phyloP scores from a whole-genome alignment of 1,284 basidiomycete genomes.

The Sporisorium graminicola region DNA sequence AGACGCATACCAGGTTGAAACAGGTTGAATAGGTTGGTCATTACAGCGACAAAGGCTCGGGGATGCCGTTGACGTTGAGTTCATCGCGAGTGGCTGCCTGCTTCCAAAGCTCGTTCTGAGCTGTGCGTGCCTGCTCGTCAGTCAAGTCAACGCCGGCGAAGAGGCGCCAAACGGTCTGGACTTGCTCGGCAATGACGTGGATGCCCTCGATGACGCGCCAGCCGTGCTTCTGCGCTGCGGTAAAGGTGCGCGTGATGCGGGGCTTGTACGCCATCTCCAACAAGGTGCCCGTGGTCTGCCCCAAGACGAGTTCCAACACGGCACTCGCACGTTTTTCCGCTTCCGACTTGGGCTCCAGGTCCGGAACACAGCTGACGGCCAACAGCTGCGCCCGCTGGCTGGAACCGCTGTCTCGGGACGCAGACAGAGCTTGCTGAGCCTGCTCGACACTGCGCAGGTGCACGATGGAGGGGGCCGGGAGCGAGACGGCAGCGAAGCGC shows the following conservation, averaged over 20 bases:
- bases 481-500: constrained; percentile 7
- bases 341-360: constrained; percentile 15
- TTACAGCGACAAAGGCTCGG: constrained; percentile 8
- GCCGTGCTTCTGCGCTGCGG: constrained; percentile 3
- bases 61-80: constrained; percentile 17
- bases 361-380: constrained; percentile 15
- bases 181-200: constrained; percentile 15
- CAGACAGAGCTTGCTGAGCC: background rate
- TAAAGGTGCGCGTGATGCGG: constrained; percentile 16
- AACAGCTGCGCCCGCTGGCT: too few species aligned
- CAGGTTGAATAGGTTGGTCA: background rate
- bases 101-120: constrained; percentile 15
- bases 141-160: constrained; percentile 10
- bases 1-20: background rate
- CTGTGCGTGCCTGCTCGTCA: constrained; percentile 3
- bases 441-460: constrained; percentile 16
- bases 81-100: constrained; percentile 9
- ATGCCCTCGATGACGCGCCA: constrained; percentile 19
- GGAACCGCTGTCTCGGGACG: background rate
- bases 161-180: constrained; percentile 17
- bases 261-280: constrained; percentile 19
- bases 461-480: constrained; percentile 8
- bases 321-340: constrained; percentile 13
- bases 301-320: constrained; percentile 7
- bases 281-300: constrained; percentile 5